Evolutionary conservation across 2,329 filamentous ascomycete species (phyloP), one percentile per base, ranked within the genome.

Genomic region (Graphium sp.): DNA sequence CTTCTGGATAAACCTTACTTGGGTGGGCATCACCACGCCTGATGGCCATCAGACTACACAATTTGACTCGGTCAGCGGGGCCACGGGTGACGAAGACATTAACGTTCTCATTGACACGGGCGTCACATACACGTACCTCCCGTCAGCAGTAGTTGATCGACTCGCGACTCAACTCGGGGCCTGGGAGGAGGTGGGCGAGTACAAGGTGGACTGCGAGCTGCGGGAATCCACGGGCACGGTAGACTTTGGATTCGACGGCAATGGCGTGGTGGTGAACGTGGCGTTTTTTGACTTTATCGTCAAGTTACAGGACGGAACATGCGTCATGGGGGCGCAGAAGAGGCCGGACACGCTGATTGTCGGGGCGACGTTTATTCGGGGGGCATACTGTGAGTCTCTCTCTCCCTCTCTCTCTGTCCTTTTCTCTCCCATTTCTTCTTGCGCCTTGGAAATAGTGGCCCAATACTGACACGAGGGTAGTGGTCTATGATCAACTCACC

Each of bases 71-170:
- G 49, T 52, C 11, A 62, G 62, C 1, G 23, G 31, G 3, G 34
- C 32, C 2, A 36, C n/a, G n/a, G n/a, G n/a, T n/a, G n/a, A n/a
- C n/a, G n/a, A 58, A 55, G 54, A 60, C 15, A 39, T 49, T 7
- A 53, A 50, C 26, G 54, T 61, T 14, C 51, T 63, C 41, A 49
- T 69, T 29, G 65, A 70, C 45, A 62, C 58, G 3, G 65, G 65
- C 29, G 59, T 60, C 2, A 66, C 63, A 1, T 42, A 67, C 9
- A 55, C 48, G 4, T 50, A 57, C 13, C 51, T 69, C 21, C 62
- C 61, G 12, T 37, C 47, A 7, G 23, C 43, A 2, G 43, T 62
- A 6, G 58, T 59, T n/a, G 33, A 38, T 5, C 50, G 51, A 3
- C 49, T 69, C 4, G 52, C 59, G 2, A 36, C 47, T 4, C 46